A percentile compares a stretch with the other conserved stretches of the same genome.
Evolutionary conservation across 148 eudicot species (phyloP).

Genomic region (Fagopyrum esculentum): DNA sequence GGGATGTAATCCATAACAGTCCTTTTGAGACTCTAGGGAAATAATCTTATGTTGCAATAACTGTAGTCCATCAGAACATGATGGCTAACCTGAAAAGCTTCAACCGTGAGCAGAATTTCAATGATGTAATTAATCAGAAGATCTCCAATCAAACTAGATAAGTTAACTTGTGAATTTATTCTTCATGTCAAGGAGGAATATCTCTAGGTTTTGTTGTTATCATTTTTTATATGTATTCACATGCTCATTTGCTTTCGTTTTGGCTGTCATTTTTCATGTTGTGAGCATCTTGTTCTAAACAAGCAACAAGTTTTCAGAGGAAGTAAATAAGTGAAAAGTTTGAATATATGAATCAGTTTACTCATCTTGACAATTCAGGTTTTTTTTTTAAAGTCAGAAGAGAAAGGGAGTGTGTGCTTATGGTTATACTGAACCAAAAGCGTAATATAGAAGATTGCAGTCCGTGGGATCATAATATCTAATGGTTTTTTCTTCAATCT

Average conservation of each 20-base stretch:
- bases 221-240: neutral
- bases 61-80: neutral
- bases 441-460: neutral
- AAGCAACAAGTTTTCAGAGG: neutral
- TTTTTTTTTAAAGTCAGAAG: neutral
- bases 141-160: neutral
- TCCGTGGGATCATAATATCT: neutral
- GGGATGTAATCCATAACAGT: neutral
- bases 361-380: neutral
- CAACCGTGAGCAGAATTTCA: neutral
- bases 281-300: neutral
- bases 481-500: no score
- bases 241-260: neutral
- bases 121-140: neutral
- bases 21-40: no score
- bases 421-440: neutral
- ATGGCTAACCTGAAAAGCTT: neutral
- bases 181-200: constrained; percentile 9
- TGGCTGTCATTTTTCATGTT: neutral
- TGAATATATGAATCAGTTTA: neutral
- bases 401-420: neutral
- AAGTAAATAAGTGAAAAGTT: no score
- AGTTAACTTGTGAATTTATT: constrained; percentile 1
- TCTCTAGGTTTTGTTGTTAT: constrained; percentile 5
- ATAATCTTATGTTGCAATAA: neutral